Conservation (phyloP, 2,329 filamentous ascomycete genomes). For the Coleophoma crateriformis region DNA sequence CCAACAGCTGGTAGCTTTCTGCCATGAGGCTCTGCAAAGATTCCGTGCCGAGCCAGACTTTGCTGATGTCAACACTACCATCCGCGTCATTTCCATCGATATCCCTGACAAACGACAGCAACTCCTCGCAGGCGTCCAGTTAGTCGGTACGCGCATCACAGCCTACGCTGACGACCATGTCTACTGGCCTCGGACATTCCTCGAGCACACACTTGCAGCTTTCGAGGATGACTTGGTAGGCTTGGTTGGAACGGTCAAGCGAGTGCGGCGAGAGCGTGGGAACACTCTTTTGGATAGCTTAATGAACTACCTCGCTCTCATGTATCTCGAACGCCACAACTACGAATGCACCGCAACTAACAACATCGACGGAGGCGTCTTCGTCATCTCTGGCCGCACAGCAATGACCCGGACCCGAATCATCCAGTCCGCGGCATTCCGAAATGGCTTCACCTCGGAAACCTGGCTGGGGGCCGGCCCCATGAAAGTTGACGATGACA, state of each 20-base stretch:
- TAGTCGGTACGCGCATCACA: conserved; percentile 9
- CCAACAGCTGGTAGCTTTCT: neutral
- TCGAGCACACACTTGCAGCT: conserved; percentile 10
- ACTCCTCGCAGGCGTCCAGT: conserved; percentile 6
- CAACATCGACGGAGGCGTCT: conserved; percentile 52
- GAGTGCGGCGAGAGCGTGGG: conserved; percentile 34
- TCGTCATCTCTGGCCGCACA: conserved; percentile 53
- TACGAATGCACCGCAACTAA: conserved; percentile 53
- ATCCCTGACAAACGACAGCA: conserved; percentile 4
- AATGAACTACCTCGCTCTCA: conserved; percentile 48
- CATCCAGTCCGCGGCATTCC: conserved; percentile 37
- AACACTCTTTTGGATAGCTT: conserved; percentile 5
- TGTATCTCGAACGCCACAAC: conserved; percentile 58
- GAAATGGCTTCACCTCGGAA: conserved; percentile 41
- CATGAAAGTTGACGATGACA: conserved; percentile 54
- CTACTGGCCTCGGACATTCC: conserved; percentile 12
- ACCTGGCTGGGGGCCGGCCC: conserved; percentile 40
- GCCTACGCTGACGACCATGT: conserved; percentile 15
- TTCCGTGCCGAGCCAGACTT: neutral
- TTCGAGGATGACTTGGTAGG: conserved; percentile 34
- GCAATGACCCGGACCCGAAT: conserved; percentile 44
- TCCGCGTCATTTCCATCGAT: conserved; percentile 1
- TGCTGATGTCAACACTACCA: neutral
- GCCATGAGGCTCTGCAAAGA: neutral
- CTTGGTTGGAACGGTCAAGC: conserved; percentile 51